Percentiles rank a stretch among this genome's conserved stretches.
phyloP scores from a whole-genome alignment of 192 early-diverging fungal species.

The Coemansia sp. region DNA sequence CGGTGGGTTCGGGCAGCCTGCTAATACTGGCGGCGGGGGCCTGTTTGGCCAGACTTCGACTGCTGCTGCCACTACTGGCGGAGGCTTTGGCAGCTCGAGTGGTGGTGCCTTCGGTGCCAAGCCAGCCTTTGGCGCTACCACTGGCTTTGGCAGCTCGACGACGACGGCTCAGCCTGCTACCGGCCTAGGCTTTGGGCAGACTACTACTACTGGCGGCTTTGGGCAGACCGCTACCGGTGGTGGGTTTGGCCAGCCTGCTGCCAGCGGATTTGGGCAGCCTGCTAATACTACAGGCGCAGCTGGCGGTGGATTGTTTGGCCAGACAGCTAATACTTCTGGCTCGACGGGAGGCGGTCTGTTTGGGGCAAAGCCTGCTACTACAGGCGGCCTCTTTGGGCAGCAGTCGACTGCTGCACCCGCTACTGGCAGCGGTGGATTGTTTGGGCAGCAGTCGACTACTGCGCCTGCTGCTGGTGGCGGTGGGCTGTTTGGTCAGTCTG shows the following conservation, averaged over 20 bases:
- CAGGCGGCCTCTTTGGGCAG: slow-evolving; percentile 16
- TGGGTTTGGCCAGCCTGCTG: slow-evolving; percentile 16
- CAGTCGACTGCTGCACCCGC: not conserved
- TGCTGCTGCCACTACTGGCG: slow-evolving; percentile 7
- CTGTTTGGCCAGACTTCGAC: not conserved
- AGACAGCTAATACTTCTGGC: not conserved
- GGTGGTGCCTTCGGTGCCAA: slow-evolving; percentile 30
- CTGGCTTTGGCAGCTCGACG: slow-evolving; percentile 8
- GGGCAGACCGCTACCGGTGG: not conserved
- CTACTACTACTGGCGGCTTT: not conserved
- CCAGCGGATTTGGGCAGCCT: slow-evolving; percentile 30
- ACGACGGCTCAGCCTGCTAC: slow-evolving; percentile 14
- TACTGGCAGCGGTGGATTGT: slow-evolving; percentile 9
- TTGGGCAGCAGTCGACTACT: slow-evolving; percentile 31
- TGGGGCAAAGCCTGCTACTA: slow-evolving; percentile 13
- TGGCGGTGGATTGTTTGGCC: slow-evolving; percentile 24
- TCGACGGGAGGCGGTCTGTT: slow-evolving; percentile 33
- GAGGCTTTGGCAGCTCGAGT: not conserved
- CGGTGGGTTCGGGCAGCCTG: slow-evolving; percentile 8
- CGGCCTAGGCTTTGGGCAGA: slow-evolving; percentile 9
- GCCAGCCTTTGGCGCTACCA: slow-evolving; percentile 18
- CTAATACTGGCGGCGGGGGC: not conserved
- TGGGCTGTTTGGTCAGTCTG: slow-evolving; percentile 1
- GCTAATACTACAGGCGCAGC: slow-evolving; percentile 12
- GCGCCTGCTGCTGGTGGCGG: slow-evolving; percentile 9